Evolutionary conservation across 495 filamentous ascomycete species (phyloP), one percentile per base, ranked within the genome.

Genomic region (Penicillium ochrochloron): DNA sequence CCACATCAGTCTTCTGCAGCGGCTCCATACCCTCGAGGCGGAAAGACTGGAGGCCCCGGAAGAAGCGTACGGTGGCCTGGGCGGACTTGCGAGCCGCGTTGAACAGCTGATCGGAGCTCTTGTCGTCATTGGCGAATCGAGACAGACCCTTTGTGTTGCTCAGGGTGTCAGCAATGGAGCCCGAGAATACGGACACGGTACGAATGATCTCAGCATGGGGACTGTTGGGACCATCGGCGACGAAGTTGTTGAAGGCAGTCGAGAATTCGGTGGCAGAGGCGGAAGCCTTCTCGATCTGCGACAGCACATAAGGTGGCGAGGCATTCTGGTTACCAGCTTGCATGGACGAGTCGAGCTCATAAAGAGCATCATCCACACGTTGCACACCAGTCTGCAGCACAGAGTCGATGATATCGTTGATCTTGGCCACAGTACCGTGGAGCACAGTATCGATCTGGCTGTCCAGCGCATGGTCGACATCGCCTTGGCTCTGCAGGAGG

Each of bases 321-420:
- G 95, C 95, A 69, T 94, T 98, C 80, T 97, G 94, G 78, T 99
- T 99, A 70, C 95, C 95, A 48, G 95, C 95, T 75, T 97, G 94
- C 93, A 97, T 98, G 57, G 90, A 88, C 5, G 95, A 97, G 74
- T 99, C 95, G 29, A 99, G 83, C 76, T 99, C 95, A 76, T 99
- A 99, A 27, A 99, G 78, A 56, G 95, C 93, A 76, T 99, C 95
- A 70, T 99, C 95, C 48, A 99, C 93, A 42, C 95, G 90, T 76
- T 94, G 89, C 58, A 98, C 93, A 72, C 93, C 96, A 56, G 92
- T 88, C 77, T 97, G 93, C 39, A 99, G 83, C 37, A 99, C 95
- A 4, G 95, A 96, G 78, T 99, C 95, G 69, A 99, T 96, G 64
- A 98, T 96, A 58, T 97, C 93, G 82, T 94, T 94, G 78, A 99